These are phyloP conservation scores for Pyrus bretschneideri DNA, from an alignment of 306 rosid species.

Conservation along the genomic window DNA sequence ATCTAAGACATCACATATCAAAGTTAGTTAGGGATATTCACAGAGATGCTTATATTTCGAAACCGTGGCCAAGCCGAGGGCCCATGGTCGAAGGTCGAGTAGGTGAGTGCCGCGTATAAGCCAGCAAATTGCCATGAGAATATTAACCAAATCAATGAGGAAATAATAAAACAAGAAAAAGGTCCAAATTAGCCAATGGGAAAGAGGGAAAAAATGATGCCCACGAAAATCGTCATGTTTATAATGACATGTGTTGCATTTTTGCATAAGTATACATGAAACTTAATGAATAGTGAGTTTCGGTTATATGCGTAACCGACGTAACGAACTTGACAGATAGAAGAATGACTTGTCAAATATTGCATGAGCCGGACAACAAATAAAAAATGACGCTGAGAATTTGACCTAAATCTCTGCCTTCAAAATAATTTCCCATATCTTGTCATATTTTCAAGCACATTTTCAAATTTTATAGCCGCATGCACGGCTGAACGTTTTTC, in stretches of 20 bases:
- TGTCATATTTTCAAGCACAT: background rate
- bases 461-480: background rate
- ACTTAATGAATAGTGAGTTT: background rate
- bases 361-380: background rate
- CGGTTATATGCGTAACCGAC: background rate
- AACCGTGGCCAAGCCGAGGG: background rate
- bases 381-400: background rate
- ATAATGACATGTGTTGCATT: background rate
- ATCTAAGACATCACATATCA: background rate
- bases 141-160: background rate
- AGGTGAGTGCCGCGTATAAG: background rate
- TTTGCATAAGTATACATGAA: background rate
- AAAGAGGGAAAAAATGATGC: background rate
- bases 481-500: background rate
- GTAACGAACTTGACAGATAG: too few relatives aligned
- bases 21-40: background rate
- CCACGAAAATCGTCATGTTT: background rate
- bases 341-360: background rate
- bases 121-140: background rate
- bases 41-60: background rate
- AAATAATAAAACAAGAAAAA: background rate
- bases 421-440: background rate
- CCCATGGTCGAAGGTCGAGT: background rate
- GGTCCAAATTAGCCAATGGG: background rate
- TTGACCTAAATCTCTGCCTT: background rate